Evolutionary conservation across 768 basidiomycete species (phyloP).

Genomic region (Coprinopsis strossmayeri): DNA sequence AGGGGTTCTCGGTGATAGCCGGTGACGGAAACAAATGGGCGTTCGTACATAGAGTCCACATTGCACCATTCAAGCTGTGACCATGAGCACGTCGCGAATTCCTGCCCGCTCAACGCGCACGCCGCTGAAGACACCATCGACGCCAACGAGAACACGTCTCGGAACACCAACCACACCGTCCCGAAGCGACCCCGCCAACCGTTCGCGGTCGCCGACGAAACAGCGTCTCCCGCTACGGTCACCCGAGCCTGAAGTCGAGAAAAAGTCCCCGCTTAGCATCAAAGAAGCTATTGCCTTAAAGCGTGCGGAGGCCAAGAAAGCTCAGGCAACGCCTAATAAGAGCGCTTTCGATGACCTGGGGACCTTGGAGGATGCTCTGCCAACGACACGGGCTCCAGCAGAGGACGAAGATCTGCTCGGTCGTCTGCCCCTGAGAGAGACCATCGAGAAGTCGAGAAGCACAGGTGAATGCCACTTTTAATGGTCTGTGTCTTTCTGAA

Average conservation of each 20-base stretch:
- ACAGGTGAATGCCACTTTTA: conserved; percentile 51
- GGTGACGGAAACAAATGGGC: background rate
- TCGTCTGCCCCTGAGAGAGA: conserved; percentile 61
- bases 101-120: conserved; percentile 13
- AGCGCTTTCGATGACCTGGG: conserved; percentile 22
- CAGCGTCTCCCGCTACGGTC: conserved; percentile 1
- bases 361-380: conserved; percentile 44
- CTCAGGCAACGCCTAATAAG: conserved; percentile 21
- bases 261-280: conserved; percentile 39
- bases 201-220: conserved; percentile 17
- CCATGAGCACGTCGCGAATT: conserved; percentile 16
- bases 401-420: conserved; percentile 46
- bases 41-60: too few relatives aligned
- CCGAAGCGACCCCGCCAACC: conserved; percentile 14
- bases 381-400: conserved; percentile 23
- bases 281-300: conserved; percentile 77
- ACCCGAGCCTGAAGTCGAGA: conserved; percentile 4
- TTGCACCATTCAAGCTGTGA: background rate
- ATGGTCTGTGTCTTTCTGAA: conserved; percentile 28
- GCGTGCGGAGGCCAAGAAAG: conserved; percentile 73
- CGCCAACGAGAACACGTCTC: conserved; percentile 12
- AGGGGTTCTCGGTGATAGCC: background rate
- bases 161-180: conserved; percentile 10
- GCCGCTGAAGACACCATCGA: conserved; percentile 9
- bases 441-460: conserved; percentile 70